These are phyloP conservation scores for Lolium multiflorum DNA, from an alignment of 176 grass and related monocot species.

Conservation along the genomic window DNA sequence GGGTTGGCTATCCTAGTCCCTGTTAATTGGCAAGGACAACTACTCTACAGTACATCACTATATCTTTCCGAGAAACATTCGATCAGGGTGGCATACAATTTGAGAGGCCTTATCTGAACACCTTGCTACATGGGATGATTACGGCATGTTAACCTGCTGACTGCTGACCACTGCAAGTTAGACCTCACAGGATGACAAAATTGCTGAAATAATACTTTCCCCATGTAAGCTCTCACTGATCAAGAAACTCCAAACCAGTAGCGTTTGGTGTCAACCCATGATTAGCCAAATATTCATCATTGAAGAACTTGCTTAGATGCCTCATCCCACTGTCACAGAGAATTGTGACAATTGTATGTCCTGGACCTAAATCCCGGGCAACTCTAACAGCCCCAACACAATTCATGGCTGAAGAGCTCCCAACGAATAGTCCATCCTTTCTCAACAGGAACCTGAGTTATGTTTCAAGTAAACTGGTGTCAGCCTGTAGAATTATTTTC, in stretches of 20 bases:
- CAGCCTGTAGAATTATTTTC: constrained; percentile 20
- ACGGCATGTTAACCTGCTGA: background rate
- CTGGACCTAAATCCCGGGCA: constrained; percentile 77
- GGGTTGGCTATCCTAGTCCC: background rate
- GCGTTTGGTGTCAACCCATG: constrained; percentile 68
- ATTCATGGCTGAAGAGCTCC: constrained; percentile 98
- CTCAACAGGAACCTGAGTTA: constrained; percentile 78
- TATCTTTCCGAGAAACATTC: constrained; percentile 6
- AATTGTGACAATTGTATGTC: constrained; percentile 95
- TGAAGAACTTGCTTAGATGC: constrained; percentile 96
- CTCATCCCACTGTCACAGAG: constrained; percentile 94
- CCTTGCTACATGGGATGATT: constrained; percentile 24
- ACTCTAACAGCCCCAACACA: constrained; percentile 89
- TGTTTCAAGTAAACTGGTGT: constrained; percentile 42
- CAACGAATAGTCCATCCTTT: constrained; percentile 90
- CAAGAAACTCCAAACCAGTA: constrained; percentile 71
- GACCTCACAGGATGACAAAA: constrained; percentile 4
- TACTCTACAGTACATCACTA: background rate
- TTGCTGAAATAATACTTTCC: constrained; percentile 22
- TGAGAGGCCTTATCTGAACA: constrained; percentile 2
- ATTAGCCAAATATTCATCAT: constrained; percentile 81
- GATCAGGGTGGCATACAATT: background rate
- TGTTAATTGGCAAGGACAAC: background rate
- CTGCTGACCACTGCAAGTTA: background rate
- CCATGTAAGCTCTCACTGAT: constrained; percentile 27